A percentile compares a stretch with the other conserved stretches of the same genome.
phyloP scores from a whole-genome alignment of 2,329 filamentous ascomycete genomes.

The Aspergillus sojae region DNA sequence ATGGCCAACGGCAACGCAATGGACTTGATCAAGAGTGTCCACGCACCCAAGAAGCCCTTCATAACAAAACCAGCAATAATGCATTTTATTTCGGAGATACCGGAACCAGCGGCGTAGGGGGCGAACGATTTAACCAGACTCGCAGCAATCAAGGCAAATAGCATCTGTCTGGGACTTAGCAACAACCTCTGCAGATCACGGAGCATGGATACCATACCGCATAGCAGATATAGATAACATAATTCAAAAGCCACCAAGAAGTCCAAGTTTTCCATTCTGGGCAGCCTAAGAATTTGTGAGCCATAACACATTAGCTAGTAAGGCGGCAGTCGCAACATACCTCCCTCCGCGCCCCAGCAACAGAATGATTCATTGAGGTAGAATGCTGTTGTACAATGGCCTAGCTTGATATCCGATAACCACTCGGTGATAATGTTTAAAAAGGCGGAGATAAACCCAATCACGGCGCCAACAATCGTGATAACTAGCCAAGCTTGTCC shows the following conservation, averaged over 20 bases:
- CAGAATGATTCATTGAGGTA: conserved; percentile 98
- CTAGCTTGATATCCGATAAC: conserved; percentile 92
- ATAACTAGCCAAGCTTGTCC: conserved; percentile 98
- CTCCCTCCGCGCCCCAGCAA: conserved; percentile 93
- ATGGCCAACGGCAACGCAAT: conserved; percentile 89
- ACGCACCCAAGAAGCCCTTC: conserved; percentile 93
- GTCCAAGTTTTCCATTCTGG: conserved; percentile 90
- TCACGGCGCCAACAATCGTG: conserved; percentile 85
- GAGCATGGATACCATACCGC: conserved; percentile 57
- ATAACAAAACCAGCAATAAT: conserved; percentile 99
- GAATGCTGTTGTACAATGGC: conserved; percentile 93
- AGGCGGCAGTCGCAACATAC: conserved; percentile 43
- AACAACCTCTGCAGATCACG: not conserved
- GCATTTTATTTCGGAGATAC: conserved; percentile 98
- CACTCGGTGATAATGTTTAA: conserved; percentile 96
- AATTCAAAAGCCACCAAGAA: conserved; percentile 75
- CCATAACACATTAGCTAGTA: not conserved
- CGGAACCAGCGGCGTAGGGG: conserved; percentile 93
- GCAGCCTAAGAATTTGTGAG: conserved; percentile 60
- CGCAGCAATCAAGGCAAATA: conserved; percentile 82
- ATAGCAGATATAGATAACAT: conserved; percentile 84
- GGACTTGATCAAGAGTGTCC: conserved; percentile 93
- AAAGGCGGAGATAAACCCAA: conserved; percentile 89
- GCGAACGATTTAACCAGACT: conserved; percentile 87
- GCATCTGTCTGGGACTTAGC: conserved; percentile 51